These are phyloP conservation scores for Pichia sp. DNA, from an alignment of 1,139 yeast genomes.

Conservation along the genomic window DNA sequence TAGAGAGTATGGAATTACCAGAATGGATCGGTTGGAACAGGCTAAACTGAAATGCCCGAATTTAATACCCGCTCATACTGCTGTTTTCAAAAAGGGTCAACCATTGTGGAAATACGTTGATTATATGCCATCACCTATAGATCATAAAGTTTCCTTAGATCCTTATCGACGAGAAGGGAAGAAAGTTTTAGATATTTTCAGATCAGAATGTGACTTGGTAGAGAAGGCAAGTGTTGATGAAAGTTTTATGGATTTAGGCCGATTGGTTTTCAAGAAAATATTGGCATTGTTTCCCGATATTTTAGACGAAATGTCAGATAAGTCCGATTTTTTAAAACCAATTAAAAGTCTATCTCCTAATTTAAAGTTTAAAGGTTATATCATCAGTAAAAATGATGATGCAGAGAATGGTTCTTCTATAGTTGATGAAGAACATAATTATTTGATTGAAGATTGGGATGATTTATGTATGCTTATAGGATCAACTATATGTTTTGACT, in stretches of 20 bases:
- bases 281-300: constrained; percentile 33
- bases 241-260: constrained; percentile 78
- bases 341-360: constrained; percentile 33
- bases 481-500: constrained; percentile 46
- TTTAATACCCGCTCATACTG: constrained; percentile 81
- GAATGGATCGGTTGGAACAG: constrained; percentile 66
- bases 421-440: constrained; percentile 10
- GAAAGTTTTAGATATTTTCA: constrained; percentile 62
- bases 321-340: constrained; percentile 37
- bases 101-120: constrained; percentile 67
- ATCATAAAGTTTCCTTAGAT: constrained; percentile 82
- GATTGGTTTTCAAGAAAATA: constrained; percentile 36
- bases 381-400: constrained; percentile 29
- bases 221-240: constrained; percentile 97
- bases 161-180: constrained; percentile 87
- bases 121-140: constrained; percentile 38
- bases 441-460: constrained; percentile 66
- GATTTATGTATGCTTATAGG: constrained; percentile 67
- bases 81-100: constrained; percentile 86
- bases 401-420: constrained; percentile 17
- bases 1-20: constrained; percentile 66
- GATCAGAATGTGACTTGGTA: constrained; percentile 51
- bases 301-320: constrained; percentile 4
- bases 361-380: constrained; percentile 17
- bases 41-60: constrained; percentile 73